Evolutionary conservation across 2,329 filamentous ascomycete genomes (phyloP).

Genomic region (Ramularia collo-cygni): DNA sequence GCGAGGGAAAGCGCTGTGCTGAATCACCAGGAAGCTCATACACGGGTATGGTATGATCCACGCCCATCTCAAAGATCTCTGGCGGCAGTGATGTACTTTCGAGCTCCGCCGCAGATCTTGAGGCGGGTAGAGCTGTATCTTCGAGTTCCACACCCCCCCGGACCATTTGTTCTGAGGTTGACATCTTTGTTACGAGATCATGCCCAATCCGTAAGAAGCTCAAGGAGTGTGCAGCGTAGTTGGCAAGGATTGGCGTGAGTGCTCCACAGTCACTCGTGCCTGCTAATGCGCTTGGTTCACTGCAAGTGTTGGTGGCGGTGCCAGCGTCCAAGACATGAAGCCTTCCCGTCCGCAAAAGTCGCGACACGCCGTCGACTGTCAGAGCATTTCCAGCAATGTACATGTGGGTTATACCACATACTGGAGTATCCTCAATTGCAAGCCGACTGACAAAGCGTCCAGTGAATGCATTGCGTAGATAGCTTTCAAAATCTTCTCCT

Average conservation of each 20-base stretch:
- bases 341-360: slow-evolving; percentile 44
- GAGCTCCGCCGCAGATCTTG: slow-evolving; percentile 24
- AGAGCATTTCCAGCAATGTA: slow-evolving; percentile 51
- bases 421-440: slow-evolving; percentile 49
- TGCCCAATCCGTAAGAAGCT: slow-evolving; percentile 52
- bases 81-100: slow-evolving; percentile 20
- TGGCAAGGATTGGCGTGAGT: slow-evolving; percentile 45
- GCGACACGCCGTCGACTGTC: slow-evolving; percentile 50
- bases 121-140: slow-evolving; percentile 21
- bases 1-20: slow-evolving; percentile 28
- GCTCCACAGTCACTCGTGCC: slow-evolving; percentile 47
- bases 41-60: slow-evolving; percentile 22
- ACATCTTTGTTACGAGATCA: slow-evolving; percentile 43
- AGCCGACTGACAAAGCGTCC: slow-evolving; percentile 46
- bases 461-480: slow-evolving; percentile 44
- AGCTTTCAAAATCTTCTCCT: slow-evolving; percentile 46
- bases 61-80: slow-evolving; percentile 21
- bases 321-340: slow-evolving; percentile 53
- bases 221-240: slow-evolving; percentile 41
- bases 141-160: slow-evolving; percentile 24
- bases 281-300: not conserved
- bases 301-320: slow-evolving; percentile 30
- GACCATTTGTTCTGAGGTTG: slow-evolving; percentile 16
- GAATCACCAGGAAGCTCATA: slow-evolving; percentile 33
- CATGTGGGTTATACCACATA: slow-evolving; percentile 53